A percentile compares a stretch with the other conserved stretches of the same genome.
These are phyloP conservation scores for Phytopythium ostracodes DNA, from an alignment of 352 stramenopile genomes.

Conservation along the genomic window DNA sequence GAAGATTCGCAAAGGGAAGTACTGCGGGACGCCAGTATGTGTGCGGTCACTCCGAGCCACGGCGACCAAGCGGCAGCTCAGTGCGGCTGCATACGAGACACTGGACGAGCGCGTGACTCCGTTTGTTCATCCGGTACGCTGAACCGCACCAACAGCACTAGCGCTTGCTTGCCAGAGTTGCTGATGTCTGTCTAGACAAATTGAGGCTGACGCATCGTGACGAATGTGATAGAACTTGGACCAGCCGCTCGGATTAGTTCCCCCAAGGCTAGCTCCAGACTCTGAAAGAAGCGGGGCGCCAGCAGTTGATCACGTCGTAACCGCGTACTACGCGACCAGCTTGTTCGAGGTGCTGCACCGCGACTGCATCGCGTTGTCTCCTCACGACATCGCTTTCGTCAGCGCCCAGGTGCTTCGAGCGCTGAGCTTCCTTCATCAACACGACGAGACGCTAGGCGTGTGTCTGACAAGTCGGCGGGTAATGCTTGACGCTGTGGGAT, in stretches of 20 bases:
- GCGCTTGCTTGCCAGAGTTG: too few relatives aligned
- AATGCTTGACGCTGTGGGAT: slow-evolving; percentile 31
- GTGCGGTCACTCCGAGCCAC: slow-evolving; percentile 36
- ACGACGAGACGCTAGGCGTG: slow-evolving; percentile 30
- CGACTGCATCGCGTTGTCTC: slow-evolving; percentile 31
- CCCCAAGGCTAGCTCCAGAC: background rate
- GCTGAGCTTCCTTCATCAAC: slow-evolving; percentile 39
- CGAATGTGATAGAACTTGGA: slow-evolving; percentile 29
- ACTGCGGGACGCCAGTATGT: slow-evolving; percentile 19
- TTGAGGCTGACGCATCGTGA: background rate
- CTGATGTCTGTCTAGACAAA: background rate
- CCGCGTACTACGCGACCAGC: slow-evolving; percentile 37
- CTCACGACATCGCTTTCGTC: slow-evolving; percentile 41
- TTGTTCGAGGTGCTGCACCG: slow-evolving; percentile 55
- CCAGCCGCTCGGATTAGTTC: slow-evolving; percentile 37
- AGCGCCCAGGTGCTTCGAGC: slow-evolving; percentile 33
- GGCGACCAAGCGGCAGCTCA: slow-evolving; percentile 30
- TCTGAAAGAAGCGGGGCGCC: background rate
- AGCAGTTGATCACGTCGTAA: slow-evolving; percentile 25
- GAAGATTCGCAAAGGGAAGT: slow-evolving; percentile 30
- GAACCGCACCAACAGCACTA: background rate
- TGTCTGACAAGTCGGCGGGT: slow-evolving; percentile 71
- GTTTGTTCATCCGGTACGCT: slow-evolving; percentile 35
- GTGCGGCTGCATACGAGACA: slow-evolving; percentile 19
- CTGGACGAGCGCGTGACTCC: slow-evolving; percentile 23